Percentiles rank a stretch among this genome's conserved stretches.
phyloP scores from a whole-genome alignment of 306 rosid genomes.

The Malus fusca region DNA sequence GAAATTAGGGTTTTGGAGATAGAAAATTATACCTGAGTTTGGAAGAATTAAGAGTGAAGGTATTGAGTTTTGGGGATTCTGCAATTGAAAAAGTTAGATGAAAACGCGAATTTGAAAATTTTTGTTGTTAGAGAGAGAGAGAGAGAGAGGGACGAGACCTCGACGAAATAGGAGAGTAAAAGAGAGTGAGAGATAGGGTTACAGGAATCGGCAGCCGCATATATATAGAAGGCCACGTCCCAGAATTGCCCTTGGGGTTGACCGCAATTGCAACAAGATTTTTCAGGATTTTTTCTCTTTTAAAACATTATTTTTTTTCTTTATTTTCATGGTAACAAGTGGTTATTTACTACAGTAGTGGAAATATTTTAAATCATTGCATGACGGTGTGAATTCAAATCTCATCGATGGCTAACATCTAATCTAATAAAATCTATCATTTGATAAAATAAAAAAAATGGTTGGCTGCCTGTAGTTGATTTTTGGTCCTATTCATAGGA shows the following conservation, averaged over 20 bases:
- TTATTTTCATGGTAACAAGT: no score
- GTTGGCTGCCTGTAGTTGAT: no score
- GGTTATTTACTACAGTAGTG: accelerated
- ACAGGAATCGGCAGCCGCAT: background rate
- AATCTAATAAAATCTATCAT: no score
- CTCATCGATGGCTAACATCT: accelerated
- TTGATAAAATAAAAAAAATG: no score
- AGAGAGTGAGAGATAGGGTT: slow-evolving; percentile 23
- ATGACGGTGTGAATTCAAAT: no score
- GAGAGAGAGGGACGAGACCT: slow-evolving; percentile 11
- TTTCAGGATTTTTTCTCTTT: background rate
- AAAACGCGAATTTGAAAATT: slow-evolving; percentile 26
- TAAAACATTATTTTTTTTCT: no score
- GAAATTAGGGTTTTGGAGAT: slow-evolving; percentile 27
- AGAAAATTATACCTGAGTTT: slow-evolving; percentile 35
- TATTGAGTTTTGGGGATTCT: slow-evolving; percentile 38
- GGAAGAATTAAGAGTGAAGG: slow-evolving; percentile 14
- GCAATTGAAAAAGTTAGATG: slow-evolving; percentile 81
- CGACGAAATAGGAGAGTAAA: slow-evolving; percentile 4
- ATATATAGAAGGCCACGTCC: slow-evolving; percentile 4
- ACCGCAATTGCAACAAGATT: background rate
- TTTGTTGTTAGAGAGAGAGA: slow-evolving; percentile 14
- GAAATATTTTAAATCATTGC: no score
- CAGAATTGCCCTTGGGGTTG: slow-evolving; percentile 9
- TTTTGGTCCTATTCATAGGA: no score